Evolutionary conservation across 1,284 basidiomycete genomes (phyloP), one percentile per base, ranked within the genome.

Genomic region (Microbotryum silenes-acaulis): DNA sequence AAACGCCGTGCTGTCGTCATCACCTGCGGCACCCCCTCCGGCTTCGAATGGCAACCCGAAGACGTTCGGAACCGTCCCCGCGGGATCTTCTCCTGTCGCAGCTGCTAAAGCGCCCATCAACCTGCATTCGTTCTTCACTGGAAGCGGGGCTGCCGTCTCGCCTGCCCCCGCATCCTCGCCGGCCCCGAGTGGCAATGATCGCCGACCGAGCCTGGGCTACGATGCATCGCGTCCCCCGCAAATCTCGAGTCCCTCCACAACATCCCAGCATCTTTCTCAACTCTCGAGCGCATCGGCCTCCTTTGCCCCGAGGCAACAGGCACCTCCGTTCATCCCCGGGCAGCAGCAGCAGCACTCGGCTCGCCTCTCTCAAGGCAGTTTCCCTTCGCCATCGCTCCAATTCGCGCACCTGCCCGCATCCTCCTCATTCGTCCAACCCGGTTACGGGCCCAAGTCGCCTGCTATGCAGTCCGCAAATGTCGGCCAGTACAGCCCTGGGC

Each of bases 1-100:
- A 56, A 72, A 74, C 65, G 73, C 75, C 6, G 70, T 70, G 46
- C 70, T 77, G 25, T 76, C 76, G 2, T 77, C 76, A 4, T 76
- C 76, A 9, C 76, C 76, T 8, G 75, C 75, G 37, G 72, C 71
- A 2, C 73, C 74, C 56, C 74, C 76, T 29, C 66, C 67, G 51
- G 66, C 72, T 61, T 71, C 71, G 59, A 67, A 72, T 49, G 70
- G 70, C 54, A 54, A 53, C 21, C 74, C 74, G n/a, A 70, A 75
- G 61, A 71, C 71, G 6, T 77, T 77, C 65, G 76, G 76, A 37
- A 70, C 70, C 25, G 48, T 66, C 31, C 58, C 65, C 14, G 58
- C 62, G 21, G 52, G 45, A 18, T 20, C 57, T 4, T 46, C 54
- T 16, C 33, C 51, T 29, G 56, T 59, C 16, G 51, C 51, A 2